Evolutionary conservation across 1,139 yeast genomes (phyloP), one percentile per base, ranked within the genome.

Genomic region (Taphrina pruni): DNA sequence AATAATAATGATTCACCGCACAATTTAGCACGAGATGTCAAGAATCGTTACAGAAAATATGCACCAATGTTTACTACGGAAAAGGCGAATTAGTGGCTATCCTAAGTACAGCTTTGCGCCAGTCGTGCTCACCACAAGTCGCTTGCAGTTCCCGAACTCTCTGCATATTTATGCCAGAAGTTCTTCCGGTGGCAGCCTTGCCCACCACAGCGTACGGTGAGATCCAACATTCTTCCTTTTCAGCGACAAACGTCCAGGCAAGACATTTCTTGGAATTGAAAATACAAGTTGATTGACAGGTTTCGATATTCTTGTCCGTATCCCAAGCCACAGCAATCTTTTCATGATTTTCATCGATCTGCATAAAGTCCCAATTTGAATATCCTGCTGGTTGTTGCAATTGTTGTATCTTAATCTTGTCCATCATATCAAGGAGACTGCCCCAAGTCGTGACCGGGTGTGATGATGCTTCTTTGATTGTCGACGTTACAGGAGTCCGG

Each of bases 241-340:
- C 41, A 20, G 45, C 55, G 8, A 43, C 32, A 55, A 55, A 64
- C 2, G 61, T 41, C 67, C 67, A 64, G n/a, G 55, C 67, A 26
- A 64, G 26, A 32, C 67, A 64, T 1, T 6, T 14, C 3, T n/a
- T 6, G 11, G 36, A 6, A 20, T 64, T 43, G 36, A 36, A 38
- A n/a, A 45, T 26, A 36, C 67, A 64, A 5, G 61, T 55, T 12
- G 35, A 12, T 38, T 36, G 61, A 26, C 67, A 64, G 5, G 46
- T 17, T 20, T 26, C 48, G 11, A 50, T 45, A 11, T 46, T 45
- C 56, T 21, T 35, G n/a, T 64, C 67, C 20, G 21, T n/a, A 4
- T 36, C 55, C 35, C 45, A 45, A 6, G 51, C 32, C 2, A 64
- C 61, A 14, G 45, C 48, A 26, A 48, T 32, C 46, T 54, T 64